phyloP scores from a whole-genome alignment of 2,329 filamentous ascomycete genomes.

The Tricladium varicosporioides region DNA sequence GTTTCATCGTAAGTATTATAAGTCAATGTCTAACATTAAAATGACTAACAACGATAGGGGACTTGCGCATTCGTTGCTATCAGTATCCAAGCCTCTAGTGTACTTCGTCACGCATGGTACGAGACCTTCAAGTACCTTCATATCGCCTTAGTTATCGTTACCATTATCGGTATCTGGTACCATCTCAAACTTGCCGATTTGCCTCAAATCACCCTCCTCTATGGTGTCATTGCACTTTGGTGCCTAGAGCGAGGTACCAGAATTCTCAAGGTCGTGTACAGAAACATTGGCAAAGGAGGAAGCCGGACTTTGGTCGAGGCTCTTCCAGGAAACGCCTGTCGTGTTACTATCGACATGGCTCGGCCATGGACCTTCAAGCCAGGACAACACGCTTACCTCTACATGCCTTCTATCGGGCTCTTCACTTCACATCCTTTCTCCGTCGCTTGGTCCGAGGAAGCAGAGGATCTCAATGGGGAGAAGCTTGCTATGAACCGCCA shows the following conservation, averaged over 20 bases:
- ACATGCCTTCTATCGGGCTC: constrained; percentile 69
- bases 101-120: constrained; percentile 75
- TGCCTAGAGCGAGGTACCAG: constrained; percentile 59
- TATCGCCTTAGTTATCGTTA: constrained; percentile 59
- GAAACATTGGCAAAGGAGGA: constrained; percentile 65
- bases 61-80: constrained; percentile 61
- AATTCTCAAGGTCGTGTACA: constrained; percentile 57
- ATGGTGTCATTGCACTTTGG: constrained; percentile 67
- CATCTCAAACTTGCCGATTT: constrained; percentile 57
- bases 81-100: constrained; percentile 66
- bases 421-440: constrained; percentile 81
- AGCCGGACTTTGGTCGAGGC: constrained; percentile 71
- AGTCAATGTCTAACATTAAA: background rate
- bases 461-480: constrained; percentile 48
- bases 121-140: constrained; percentile 75
- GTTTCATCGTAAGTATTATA: constrained; percentile 57
- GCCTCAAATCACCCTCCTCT: constrained; percentile 57
- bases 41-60: constrained; percentile 41
- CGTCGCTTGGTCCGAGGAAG: constrained; percentile 73
- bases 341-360: constrained; percentile 71
- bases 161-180: constrained; percentile 65
- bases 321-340: constrained; percentile 71
- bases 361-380: constrained; percentile 74
- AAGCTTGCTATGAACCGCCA: constrained; percentile 59
- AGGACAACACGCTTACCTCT: constrained; percentile 77